Evolutionary conservation across 2,329 filamentous ascomycete species (phyloP), one percentile per base, ranked within the genome.

Genomic region (Dothidotthia symphoricarpi): DNA sequence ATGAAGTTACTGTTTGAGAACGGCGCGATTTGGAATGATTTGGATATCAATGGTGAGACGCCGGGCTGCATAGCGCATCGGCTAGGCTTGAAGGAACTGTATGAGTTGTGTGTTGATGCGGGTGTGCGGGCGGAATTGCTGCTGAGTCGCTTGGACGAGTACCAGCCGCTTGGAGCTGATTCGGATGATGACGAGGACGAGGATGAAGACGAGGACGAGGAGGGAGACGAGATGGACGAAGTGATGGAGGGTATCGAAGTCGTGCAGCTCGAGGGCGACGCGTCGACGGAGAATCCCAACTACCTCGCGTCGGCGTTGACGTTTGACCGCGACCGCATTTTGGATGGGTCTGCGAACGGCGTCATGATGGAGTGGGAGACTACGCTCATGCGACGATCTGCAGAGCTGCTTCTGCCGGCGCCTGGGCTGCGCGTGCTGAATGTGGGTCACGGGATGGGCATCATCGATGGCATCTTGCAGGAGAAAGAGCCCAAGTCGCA

Each of bases 1-100:
- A 72, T 96, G 4, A 78, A 80, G 51, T 79, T 93, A 59, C 75
- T 97, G 6, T 81, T 97, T 43, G 78, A 90, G 58, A 85, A 86
- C 53, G 93, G 93, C 22, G 93, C 88, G 9, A 96, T 97, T 53
- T 98, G 93, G 93, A 98, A 98, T 70, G 90, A 96, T 64, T 74
- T 97, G 39, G 88, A 97, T 66, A 70, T 75, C 51, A 84, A 87
- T 53, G 79, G 88, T 55, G 91, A 97, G 74, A 97, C 93, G 3
- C 89, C 93, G 0, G 93, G 89, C 6, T 97, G 91, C 64, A 72
- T 96, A 28, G 93, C 93, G 7, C 74, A 76, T 17, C 64, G 80
- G 30, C 51, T 96, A 16, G 84, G 85, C 0, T 72, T 86, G 55
- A 75, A 69, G 36, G 76, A 80, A 33, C 69, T 96, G 24, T 97